phyloP scores from a whole-genome alignment of 306 rosid species.

The Fragaria vesca region DNA sequence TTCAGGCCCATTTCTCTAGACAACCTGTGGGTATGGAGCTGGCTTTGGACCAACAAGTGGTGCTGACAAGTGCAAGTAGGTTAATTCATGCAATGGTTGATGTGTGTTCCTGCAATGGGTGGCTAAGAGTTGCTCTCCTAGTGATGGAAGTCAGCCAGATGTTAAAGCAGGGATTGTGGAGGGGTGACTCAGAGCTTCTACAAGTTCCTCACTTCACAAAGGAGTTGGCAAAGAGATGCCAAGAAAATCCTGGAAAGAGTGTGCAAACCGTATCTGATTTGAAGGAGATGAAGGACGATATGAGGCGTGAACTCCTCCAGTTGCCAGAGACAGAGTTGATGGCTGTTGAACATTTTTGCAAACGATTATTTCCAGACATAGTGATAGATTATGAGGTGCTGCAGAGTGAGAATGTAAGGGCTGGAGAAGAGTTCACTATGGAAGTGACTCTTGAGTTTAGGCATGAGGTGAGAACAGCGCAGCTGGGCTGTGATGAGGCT shows the following conservation, averaged over 20 bases:
- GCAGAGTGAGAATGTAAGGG: slow-evolving; percentile 47
- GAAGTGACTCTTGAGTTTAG: slow-evolving; percentile 31
- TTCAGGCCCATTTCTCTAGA: slow-evolving; percentile 92
- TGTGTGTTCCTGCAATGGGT: slow-evolving; percentile 84
- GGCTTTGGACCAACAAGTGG: slow-evolving; percentile 78
- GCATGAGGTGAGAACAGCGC: neutral
- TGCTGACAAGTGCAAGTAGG: slow-evolving; percentile 72
- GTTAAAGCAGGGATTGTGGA: slow-evolving; percentile 94
- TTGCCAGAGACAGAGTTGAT: slow-evolving; percentile 70
- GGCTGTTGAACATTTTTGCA: slow-evolving; percentile 75
- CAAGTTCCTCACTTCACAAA: slow-evolving; percentile 92
- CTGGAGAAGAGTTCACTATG: slow-evolving; percentile 60
- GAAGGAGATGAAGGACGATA: slow-evolving; percentile 81
- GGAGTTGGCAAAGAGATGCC: slow-evolving; percentile 81
- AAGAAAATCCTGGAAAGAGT: slow-evolving; percentile 67
- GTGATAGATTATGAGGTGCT: slow-evolving; percentile 71
- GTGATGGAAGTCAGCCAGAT: slow-evolving; percentile 94
- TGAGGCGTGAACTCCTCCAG: slow-evolving; percentile 55
- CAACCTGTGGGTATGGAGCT: slow-evolving; percentile 70
- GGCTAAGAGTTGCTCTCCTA: slow-evolving; percentile 79
- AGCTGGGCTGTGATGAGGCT: slow-evolving; percentile 57
- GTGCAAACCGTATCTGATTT: slow-evolving; percentile 81
- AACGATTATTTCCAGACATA: slow-evolving; percentile 69
- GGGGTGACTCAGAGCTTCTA: slow-evolving; percentile 79
- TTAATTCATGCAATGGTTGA: slow-evolving; percentile 94